These are phyloP conservation scores for Leishmania tarentolae DNA, from an alignment of 208 protist species.

Conservation along the genomic window DNA sequence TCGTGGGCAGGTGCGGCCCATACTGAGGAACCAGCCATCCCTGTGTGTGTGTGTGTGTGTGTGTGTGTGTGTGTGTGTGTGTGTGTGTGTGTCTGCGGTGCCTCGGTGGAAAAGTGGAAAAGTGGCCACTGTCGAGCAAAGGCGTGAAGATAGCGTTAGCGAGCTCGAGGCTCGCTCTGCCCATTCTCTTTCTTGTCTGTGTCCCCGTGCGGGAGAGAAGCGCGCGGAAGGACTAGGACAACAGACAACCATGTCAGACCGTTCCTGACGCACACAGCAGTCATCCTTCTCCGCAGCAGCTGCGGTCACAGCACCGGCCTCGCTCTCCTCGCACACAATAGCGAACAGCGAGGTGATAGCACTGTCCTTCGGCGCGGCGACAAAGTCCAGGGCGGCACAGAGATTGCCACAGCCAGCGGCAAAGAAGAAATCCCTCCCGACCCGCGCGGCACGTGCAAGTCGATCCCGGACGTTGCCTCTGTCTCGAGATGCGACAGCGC, in stretches of 20 bases:
- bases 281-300: slow-evolving; percentile 17
- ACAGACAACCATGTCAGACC: neutral
- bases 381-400: slow-evolving; percentile 11
- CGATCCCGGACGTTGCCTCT: slow-evolving; percentile 22
- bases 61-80: no score
- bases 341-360: no score
- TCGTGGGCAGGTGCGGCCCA: slow-evolving; percentile 14
- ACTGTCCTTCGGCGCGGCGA: slow-evolving; percentile 5
- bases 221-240: slow-evolving; percentile 19
- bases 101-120: slow-evolving; percentile 36
- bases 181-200: slow-evolving; percentile 16
- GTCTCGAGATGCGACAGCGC: slow-evolving; percentile 19
- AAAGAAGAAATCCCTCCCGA: slow-evolving; percentile 18
- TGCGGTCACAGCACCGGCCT: slow-evolving; percentile 7
- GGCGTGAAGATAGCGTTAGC: slow-evolving; percentile 30
- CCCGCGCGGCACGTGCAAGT: slow-evolving; percentile 28
- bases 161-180: slow-evolving; percentile 16
- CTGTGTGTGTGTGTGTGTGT: slow-evolving; percentile 19
- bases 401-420: slow-evolving; percentile 6
- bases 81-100: slow-evolving; percentile 31
- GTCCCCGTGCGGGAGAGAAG: slow-evolving; percentile 8
- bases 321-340: no score
- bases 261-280: slow-evolving; percentile 13
- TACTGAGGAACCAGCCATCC: slow-evolving; percentile 38
- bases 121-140: slow-evolving; percentile 8